phyloP scores from a whole-genome alignment of 2,329 filamentous ascomycete species.

The Cadophora sp. region DNA sequence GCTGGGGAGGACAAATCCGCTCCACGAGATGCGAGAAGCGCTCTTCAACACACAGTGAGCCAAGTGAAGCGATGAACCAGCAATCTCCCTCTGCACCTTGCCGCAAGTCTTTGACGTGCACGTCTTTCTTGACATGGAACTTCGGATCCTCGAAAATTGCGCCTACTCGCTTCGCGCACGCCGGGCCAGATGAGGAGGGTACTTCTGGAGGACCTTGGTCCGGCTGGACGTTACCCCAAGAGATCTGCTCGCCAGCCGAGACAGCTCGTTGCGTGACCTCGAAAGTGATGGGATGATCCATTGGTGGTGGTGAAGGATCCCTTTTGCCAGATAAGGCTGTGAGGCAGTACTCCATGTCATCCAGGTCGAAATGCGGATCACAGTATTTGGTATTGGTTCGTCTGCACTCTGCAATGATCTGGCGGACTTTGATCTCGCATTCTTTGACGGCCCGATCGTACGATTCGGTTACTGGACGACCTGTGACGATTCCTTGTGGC shows the following conservation, averaged over 20 bases:
- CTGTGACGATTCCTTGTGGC: constrained; percentile 58
- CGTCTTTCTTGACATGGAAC: constrained; percentile 75
- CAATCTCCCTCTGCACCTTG: constrained; percentile 84
- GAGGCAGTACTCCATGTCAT: constrained; percentile 59
- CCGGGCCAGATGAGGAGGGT: constrained; percentile 26
- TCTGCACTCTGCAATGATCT: constrained; percentile 70
- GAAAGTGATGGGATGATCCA: background rate
- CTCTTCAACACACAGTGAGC: constrained; percentile 65
- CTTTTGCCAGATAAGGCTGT: background rate
- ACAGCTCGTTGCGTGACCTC: background rate
- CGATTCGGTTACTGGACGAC: constrained; percentile 66
- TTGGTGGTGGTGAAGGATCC: constrained; percentile 9
- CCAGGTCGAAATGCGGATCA: constrained; percentile 87
- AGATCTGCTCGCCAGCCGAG: background rate
- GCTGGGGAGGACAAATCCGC: constrained; percentile 47
- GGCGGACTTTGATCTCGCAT: constrained; percentile 69
- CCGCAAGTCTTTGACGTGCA: constrained; percentile 73
- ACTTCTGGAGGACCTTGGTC: constrained; percentile 5
- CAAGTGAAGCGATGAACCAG: constrained; percentile 84
- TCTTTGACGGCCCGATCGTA: constrained; percentile 75
- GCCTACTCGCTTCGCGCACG: constrained; percentile 63
- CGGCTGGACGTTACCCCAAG: constrained; percentile 22
- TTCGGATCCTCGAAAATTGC: constrained; percentile 79
- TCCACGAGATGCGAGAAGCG: constrained; percentile 49
- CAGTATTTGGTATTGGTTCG: constrained; percentile 85